Conservation (phyloP, 2,329 filamentous ascomycete genomes). For the Aureobasidium sp. region DNA sequence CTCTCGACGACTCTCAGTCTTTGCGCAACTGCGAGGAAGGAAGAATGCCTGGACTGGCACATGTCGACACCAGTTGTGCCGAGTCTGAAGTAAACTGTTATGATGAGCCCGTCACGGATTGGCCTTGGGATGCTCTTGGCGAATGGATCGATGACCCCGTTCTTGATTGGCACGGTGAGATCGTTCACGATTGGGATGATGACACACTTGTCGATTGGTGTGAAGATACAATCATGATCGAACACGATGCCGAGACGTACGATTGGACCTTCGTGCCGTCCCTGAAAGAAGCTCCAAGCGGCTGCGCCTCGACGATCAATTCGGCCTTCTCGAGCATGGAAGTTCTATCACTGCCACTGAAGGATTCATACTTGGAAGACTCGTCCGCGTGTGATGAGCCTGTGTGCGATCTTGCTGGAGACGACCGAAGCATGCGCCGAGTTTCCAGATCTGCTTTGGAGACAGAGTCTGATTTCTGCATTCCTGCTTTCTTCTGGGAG, state of each 20-base stretch:
- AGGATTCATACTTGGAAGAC: not conserved
- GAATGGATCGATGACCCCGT: not conserved
- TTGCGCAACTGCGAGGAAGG: not conserved
- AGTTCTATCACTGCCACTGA: not conserved
- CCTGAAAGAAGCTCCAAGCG: not conserved
- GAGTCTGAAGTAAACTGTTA: not conserved
- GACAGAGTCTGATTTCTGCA: conserved; percentile 1
- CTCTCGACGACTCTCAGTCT: not conserved
- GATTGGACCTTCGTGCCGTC: not conserved
- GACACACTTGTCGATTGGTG: not conserved
- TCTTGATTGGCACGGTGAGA: not conserved
- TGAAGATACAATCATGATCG: conserved; percentile 2
- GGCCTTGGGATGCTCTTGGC: not conserved
- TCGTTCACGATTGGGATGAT: not conserved
- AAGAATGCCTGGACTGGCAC: not conserved
- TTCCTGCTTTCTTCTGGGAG: conserved; percentile 11
- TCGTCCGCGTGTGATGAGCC: not conserved
- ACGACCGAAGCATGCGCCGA: not conserved
- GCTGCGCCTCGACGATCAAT: not conserved
- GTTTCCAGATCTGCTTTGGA: not conserved
- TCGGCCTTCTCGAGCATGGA: conserved; percentile 3
- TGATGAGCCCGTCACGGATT: not conserved
- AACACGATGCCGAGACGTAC: not conserved
- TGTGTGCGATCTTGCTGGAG: not conserved
- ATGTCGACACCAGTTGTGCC: not conserved